Conservation (phyloP, 108 stramenopile genomes). For the Cyclotella choctawhatcheeana region DNA sequence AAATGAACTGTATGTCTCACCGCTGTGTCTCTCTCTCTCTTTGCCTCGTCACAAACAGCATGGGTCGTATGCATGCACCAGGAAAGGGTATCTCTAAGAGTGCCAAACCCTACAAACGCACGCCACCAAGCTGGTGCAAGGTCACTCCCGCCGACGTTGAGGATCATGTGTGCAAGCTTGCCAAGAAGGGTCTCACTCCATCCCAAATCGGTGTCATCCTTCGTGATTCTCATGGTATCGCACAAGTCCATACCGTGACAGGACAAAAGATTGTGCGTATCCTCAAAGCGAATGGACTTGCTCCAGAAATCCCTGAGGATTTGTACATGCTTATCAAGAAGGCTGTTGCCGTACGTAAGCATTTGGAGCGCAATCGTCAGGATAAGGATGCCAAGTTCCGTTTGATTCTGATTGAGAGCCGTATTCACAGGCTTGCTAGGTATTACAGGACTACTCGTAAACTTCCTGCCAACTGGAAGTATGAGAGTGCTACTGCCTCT, state of each 20-base stretch:
- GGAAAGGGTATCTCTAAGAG: constrained; percentile 99
- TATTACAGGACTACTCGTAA: constrained; percentile 99
- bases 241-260: constrained; percentile 96
- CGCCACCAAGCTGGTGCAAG: constrained; percentile 99
- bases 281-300: constrained; percentile 98
- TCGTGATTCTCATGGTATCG: constrained; percentile 97
- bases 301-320: constrained; percentile 99
- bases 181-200: constrained; percentile 99
- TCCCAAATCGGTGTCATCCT: constrained; percentile 99
- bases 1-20: background rate
- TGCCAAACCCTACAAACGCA: constrained; percentile 99
- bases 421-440: constrained; percentile 98
- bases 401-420: constrained; percentile 99
- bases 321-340: constrained; percentile 99
- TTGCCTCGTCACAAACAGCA: constrained; percentile 42
- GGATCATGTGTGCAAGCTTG: constrained; percentile 98
- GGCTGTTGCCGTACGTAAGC: constrained; percentile 99
- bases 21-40: background rate
- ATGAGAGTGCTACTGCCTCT: constrained; percentile 97
- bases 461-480: constrained; percentile 99
- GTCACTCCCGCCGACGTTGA: constrained; percentile 91
- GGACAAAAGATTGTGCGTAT: constrained; percentile 99
- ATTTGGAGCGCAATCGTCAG: constrained; percentile 98
- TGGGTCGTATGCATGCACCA: constrained; percentile 96
- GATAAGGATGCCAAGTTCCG: constrained; percentile 99